Base-by-base conservation (phyloP, 2,329 filamentous ascomycete genomes). In the Colletotrichum filicis region DNA sequence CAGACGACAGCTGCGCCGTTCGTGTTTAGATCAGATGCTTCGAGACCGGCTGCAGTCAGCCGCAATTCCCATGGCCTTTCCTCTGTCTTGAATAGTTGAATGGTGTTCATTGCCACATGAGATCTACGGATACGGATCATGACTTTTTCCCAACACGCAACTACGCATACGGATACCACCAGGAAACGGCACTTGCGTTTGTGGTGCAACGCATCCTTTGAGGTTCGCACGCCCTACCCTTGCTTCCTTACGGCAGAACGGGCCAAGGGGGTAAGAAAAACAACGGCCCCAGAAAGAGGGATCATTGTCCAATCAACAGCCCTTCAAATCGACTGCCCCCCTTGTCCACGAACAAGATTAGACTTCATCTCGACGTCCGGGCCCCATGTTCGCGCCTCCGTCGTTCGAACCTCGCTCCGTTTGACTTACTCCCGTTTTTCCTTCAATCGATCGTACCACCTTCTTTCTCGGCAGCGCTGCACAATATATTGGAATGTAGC, bases 301-400 rank as follows among this genome's bases (percentile, higher is more conserved):
- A 32, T 1, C 24, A 46, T 58, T 52, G 22, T 26, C 70, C 70
- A 73, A 73, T 73, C 55, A 70, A 5, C 14, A 16, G 4, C 8
- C 55, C 12, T 28, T 37, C 60, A 60, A 37, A 56, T 70, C 53
- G 60, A 55, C 19, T 8, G 2, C 12, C 59, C 16, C 58, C n/a
- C 19, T 6, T n/a, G 3, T 32, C 9, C 30, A 49, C 16, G 52
- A 65, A 57, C 52, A 42, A 70, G 70, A 73, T 73, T 73, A 73
- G 42, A 65, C 70, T 70, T 70, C 70, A 73, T 73, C 70, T 73
- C 66, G 70, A 70, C 53, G 70, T 60, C 70, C 60, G 66, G 70
- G 66, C 55, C 66, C 70, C 70, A 60, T 65, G 66, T 46, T 35
- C 32, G 55, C 28, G 56, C 65, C 58, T 53, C 69, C 69, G 59